These are phyloP conservation scores for Cryptococcus sp. DNA, from an alignment of 1,284 basidiomycete genomes.

Conservation along the genomic window DNA sequence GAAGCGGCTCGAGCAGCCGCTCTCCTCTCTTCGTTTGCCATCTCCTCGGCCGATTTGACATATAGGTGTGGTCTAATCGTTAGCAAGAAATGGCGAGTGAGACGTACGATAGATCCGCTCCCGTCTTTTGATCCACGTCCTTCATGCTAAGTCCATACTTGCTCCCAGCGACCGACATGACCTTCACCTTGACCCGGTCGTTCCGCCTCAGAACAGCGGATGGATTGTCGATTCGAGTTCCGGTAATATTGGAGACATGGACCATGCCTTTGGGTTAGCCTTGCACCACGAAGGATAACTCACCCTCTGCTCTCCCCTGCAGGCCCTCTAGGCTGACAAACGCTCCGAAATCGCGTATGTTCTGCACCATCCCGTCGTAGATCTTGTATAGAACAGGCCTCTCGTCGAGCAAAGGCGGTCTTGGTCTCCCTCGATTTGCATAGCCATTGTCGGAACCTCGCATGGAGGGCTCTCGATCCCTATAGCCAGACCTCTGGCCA, in stretches of 20 bases:
- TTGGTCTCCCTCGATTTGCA: slow-evolving; percentile 9
- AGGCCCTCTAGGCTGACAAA: slow-evolving; percentile 88
- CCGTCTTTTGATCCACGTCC: slow-evolving; percentile 88
- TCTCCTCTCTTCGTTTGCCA: slow-evolving; percentile 66
- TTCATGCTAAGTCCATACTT: slow-evolving; percentile 90
- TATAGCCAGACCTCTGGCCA: slow-evolving; percentile 46
- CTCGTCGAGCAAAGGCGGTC: slow-evolving; percentile 60
- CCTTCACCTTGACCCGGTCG: slow-evolving; percentile 88
- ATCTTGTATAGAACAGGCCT: slow-evolving; percentile 89
- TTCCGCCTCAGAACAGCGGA: slow-evolving; percentile 77
- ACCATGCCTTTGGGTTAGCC: slow-evolving; percentile 67
- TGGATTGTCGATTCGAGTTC: slow-evolving; percentile 76
- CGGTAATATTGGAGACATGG: slow-evolving; percentile 84
- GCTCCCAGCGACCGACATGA: slow-evolving; percentile 81
- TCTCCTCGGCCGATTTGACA: slow-evolving; percentile 86
- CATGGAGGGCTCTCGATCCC: slow-evolving; percentile 26
- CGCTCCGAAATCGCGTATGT: slow-evolving; percentile 90
- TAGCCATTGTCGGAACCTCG: not conserved
- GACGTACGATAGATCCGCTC: slow-evolving; percentile 63
- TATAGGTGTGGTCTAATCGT: slow-evolving; percentile 66
- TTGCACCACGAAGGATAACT: slow-evolving; percentile 26
- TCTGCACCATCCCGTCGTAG: slow-evolving; percentile 79
- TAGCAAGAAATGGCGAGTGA: not conserved
- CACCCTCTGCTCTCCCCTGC: slow-evolving; percentile 78
- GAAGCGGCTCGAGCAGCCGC: slow-evolving; percentile 61